Conservation (phyloP, 176 grass and related monocot species). For the Lolium perenne region DNA sequence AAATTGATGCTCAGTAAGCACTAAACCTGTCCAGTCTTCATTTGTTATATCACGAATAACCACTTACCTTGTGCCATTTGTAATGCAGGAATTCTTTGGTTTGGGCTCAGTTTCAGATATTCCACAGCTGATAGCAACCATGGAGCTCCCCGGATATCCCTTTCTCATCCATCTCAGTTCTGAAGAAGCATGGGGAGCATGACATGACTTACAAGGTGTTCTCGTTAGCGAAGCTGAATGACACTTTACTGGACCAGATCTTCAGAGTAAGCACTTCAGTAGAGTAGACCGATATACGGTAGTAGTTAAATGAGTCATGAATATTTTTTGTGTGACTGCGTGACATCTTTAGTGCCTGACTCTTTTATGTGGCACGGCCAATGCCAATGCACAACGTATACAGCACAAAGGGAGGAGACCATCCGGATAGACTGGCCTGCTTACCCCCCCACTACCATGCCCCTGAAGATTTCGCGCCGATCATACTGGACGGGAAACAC, state of each 20-base stretch:
- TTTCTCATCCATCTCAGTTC: conserved; percentile 76
- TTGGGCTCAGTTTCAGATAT: conserved; percentile 63
- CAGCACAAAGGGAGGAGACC: conserved; percentile 73
- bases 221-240: conserved; percentile 61
- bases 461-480: conserved; percentile 77
- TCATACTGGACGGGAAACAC: conserved; percentile 77
- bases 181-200: conserved; percentile 69
- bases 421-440: conserved; percentile 85
- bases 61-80: not conserved
- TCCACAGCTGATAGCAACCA: conserved; percentile 77
- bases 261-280: conserved; percentile 61
- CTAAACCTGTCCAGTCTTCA: not conserved
- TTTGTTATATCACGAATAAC: conserved; percentile 7
- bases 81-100: conserved; percentile 78
- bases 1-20: not conserved
- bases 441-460: conserved; percentile 76
- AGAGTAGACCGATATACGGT: not conserved
- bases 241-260: conserved; percentile 70
- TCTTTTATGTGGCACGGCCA: not conserved
- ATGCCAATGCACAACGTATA: not conserved
- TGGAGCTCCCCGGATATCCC: conserved; percentile 80
- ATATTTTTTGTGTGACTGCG: not conserved
- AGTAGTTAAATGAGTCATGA: not conserved
- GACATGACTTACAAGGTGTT: conserved; percentile 90
- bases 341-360: not conserved